Evolutionary conservation across 805 yeast genomes (phyloP), one percentile per base, ranked within the genome.

Genomic region (Lipomyces spencermartinsiae): DNA sequence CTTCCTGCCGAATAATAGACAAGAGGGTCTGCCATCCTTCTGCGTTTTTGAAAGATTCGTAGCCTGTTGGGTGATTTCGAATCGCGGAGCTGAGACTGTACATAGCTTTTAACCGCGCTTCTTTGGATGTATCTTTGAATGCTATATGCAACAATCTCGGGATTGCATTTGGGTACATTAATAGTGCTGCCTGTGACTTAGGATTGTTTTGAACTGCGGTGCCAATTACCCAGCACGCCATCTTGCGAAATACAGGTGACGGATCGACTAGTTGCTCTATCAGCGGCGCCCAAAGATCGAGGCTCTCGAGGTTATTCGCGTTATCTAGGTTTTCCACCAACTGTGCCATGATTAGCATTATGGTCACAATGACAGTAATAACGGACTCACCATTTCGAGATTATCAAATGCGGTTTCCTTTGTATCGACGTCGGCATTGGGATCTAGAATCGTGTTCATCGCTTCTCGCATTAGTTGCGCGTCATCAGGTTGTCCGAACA

Each of bases 151-250:
- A 63, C 22, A 81, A 70, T 31, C 69, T 71, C 4, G 73, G 65
- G 19, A 81, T 72, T 7, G 79, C 79, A 2, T 68, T 66, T 9
- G 73, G 75, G 10, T 79, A 68, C 53, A 64, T 63, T 10, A 67
- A 35, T 33, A 73, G 51, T 12, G 69, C 71, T 2, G 83, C 82
- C 78, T 93, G 98, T 3, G 93, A 82, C 66, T 84, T 85, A 2
- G 86, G 87, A 77, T 95, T 95, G 77, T 95, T 95, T 79, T 95
- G 99, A 3, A 91, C 96, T 0, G 98, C 97, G 0, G 94, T 90
- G 1, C 97, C 97, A 31, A 93, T 84, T 54, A 90, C 85, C 49
- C 95, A 88, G 67, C 91, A 87, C 0, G 93, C 89, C 64, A 82
- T 81, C 8, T 84, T 80, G 66, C 87, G 82, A 39, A 94, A 78